Percentiles rank a stretch among this genome's conserved stretches.
Conservation (phyloP, 2,329 filamentous ascomycete species). For the Colletotrichum costaricense region DNA sequence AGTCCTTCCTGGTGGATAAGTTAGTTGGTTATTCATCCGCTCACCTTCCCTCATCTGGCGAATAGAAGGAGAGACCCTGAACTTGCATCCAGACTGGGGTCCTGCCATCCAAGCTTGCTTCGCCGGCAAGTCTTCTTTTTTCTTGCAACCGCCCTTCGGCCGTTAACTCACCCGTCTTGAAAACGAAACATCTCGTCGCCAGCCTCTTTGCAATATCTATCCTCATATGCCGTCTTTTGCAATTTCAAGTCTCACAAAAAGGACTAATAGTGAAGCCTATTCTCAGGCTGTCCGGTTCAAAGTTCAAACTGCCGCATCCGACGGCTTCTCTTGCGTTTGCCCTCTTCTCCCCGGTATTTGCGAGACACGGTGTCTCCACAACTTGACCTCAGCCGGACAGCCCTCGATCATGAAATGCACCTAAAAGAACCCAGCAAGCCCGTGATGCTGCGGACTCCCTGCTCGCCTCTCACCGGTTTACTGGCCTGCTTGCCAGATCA, state of each 20-base stretch:
- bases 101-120: background rate
- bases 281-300: background rate
- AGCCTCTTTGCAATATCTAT: background rate
- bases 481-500: background rate
- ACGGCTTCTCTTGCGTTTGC: background rate
- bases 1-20: background rate
- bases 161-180: background rate
- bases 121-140: background rate
- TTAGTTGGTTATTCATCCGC: background rate
- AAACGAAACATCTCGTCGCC: slow-evolving; percentile 3
- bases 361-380: background rate
- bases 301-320: background rate
- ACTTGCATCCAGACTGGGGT: background rate
- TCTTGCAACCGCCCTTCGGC: background rate
- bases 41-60: background rate
- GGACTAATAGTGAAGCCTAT: background rate
- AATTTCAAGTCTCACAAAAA: background rate
- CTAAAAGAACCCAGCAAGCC: slow-evolving; percentile 4
- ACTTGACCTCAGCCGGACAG: slow-evolving; percentile 4
- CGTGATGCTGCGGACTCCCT: slow-evolving; percentile 2
- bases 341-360: background rate
- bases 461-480: background rate
- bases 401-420: background rate
- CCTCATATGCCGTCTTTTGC: background rate
- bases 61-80: slow-evolving; percentile 11